These are phyloP conservation scores for Yamadazyma diospyri DNA, from an alignment of 1,139 yeast species.

Conservation along the genomic window DNA sequence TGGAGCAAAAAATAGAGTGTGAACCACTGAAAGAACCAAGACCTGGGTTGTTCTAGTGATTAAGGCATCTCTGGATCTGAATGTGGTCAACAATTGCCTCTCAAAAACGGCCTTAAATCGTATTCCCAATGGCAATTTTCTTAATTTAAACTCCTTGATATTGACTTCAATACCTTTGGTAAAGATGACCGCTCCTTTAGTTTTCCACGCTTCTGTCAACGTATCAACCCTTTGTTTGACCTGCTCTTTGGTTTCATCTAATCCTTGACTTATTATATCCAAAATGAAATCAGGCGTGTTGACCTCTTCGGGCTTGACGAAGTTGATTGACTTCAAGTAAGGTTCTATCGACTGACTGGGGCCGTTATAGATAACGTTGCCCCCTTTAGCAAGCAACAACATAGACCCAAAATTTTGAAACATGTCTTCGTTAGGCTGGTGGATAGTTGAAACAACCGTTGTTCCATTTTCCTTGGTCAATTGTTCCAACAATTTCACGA, in stretches of 20 bases:
- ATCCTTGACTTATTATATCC: constrained; percentile 59
- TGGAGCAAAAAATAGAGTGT: constrained; percentile 72
- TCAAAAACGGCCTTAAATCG: constrained; percentile 29
- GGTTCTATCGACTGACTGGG: constrained; percentile 35
- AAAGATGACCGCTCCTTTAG: constrained; percentile 1
- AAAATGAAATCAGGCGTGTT: constrained; percentile 73
- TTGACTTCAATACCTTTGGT: constrained; percentile 15
- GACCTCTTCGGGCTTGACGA: constrained; percentile 52
- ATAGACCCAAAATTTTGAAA: constrained; percentile 64
- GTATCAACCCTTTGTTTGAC: constrained; percentile 27
- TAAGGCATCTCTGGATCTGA: constrained; percentile 59
- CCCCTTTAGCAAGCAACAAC: constrained; percentile 68
- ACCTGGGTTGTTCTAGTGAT: constrained; percentile 68
- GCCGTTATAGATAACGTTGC: constrained; percentile 65
- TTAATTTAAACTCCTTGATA: constrained; percentile 18
- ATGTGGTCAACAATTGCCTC: constrained; percentile 44
- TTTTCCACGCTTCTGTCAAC: constrained; percentile 39
- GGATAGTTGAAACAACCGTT: constrained; percentile 76
- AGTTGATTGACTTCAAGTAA: constrained; percentile 46
- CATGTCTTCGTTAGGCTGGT: constrained; percentile 75
- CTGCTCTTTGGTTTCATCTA: constrained; percentile 28
- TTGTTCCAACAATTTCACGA: constrained; percentile 55
- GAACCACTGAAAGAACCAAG: constrained; percentile 59
- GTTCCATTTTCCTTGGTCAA: constrained; percentile 57
- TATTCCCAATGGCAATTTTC: constrained; percentile 21